phyloP scores from a whole-genome alignment of 2,329 filamentous ascomycete species.

The Sporothrix euskadiensis region DNA sequence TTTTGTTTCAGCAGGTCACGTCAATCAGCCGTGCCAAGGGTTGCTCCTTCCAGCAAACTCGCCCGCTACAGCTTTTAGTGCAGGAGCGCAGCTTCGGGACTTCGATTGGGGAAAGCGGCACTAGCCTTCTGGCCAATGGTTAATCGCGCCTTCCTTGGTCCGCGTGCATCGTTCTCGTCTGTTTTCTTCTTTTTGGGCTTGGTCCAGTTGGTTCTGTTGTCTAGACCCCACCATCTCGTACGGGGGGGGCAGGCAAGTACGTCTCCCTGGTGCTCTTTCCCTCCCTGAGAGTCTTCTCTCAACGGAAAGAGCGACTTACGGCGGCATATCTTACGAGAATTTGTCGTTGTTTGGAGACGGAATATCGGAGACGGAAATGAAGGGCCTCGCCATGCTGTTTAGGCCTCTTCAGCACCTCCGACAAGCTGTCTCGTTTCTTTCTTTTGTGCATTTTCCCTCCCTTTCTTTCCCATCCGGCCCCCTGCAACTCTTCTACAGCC shows the following conservation, averaged over 20 bases:
- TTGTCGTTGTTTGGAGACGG: neutral
- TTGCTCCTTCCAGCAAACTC: neutral
- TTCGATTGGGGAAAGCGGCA: neutral
- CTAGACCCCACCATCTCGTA: neutral
- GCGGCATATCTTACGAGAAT: neutral
- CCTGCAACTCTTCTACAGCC: slow-evolving; percentile 12
- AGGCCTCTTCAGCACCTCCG: neutral
- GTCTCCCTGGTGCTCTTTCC: neutral
- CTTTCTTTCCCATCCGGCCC: neutral
- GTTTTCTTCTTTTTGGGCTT: slow-evolving; percentile 26
- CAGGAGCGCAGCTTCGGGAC: neutral
- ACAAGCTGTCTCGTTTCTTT: neutral
- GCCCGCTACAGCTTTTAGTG: neutral
- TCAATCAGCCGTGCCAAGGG: slow-evolving; percentile 16
- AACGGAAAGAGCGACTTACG: neutral
- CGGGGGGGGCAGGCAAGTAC: neutral
- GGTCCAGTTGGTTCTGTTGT: slow-evolving; percentile 2
- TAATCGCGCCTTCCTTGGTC: slow-evolving; percentile 2
- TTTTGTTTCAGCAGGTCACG: neutral
- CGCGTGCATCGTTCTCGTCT: slow-evolving; percentile 21
- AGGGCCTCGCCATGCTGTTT: neutral
- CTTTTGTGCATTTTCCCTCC: neutral
- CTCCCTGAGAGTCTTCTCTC: neutral
- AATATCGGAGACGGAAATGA: neutral
- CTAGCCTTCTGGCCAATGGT: slow-evolving; percentile 12